Evolutionary conservation across 148 eudicot genomes (phyloP), one percentile per base, ranked within the genome.

Genomic region (Beta vulgaris): DNA sequence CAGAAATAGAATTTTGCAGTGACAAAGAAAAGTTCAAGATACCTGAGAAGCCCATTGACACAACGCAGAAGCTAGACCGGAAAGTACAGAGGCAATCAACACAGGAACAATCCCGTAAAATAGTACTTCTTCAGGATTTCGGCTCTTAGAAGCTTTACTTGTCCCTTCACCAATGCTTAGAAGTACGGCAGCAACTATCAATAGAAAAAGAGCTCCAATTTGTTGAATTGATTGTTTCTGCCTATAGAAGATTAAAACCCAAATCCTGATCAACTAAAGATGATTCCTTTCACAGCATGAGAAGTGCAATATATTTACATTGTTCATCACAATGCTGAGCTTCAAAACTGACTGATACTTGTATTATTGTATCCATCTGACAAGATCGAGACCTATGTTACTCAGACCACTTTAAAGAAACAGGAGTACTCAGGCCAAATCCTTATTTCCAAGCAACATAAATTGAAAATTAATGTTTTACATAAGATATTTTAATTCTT

Each of bases 41-140:
- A 92, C 99, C 96, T 95, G 99, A 79, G 99, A 92, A 72, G 99
- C 99, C 99, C 99, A 95, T 77, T 95, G 99, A 81, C 99, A 95
- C 74, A 95, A 82, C 72, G 99, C 80, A 73, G 99, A 95, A 79
- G 99, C 99, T 69, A 95, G 80, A 67, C 99, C 99, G 68, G 99
- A 95, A 40, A 95, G 89, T 76, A 95, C 89, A 72, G 99, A 95
- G 43, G 96, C 99, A 73, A 89, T 83, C 85, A 95, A 81, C 57
- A 92, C 86, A 51, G 99, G 99, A 81, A 95, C 78, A 78, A 95
- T 92, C 64, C 99, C 99, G 69, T 86, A 75, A 71, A 90, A 88
- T 54, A 95, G 78, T 72, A 87, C 77, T 60, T 84, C 91, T 78
- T 95, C 97, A 36, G 96, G 88, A 77, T 90, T 85, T 48, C 79